Percentiles rank a stretch among this genome's conserved stretches.
Conservation (phyloP, 345 rosid genomes). For the Sonneratia caseolaris region DNA sequence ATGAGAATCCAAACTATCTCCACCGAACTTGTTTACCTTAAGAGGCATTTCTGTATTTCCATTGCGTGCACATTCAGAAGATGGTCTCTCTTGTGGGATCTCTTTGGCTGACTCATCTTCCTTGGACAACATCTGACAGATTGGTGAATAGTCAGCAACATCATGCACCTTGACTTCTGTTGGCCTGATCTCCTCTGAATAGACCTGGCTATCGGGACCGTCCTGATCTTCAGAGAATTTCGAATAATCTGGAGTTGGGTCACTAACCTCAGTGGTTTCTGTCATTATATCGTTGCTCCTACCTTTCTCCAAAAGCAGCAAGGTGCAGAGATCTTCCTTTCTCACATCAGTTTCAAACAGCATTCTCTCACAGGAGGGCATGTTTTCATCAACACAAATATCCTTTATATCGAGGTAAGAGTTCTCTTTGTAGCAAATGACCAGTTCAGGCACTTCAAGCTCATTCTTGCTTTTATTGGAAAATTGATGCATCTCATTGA, state of each 20-base stretch:
- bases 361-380: slow-evolving; percentile 46
- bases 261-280: slow-evolving; percentile 11
- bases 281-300: neutral
- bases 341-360: slow-evolving; percentile 27
- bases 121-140: neutral
- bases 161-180: neutral
- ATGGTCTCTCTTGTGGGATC: neutral
- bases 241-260: slow-evolving; percentile 10
- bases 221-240: slow-evolving; percentile 14
- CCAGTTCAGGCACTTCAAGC: slow-evolving; percentile 49
- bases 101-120: neutral
- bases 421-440: slow-evolving; percentile 60
- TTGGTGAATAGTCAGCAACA: neutral
- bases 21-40: neutral
- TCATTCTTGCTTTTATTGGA: slow-evolving; percentile 50
- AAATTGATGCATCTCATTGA: slow-evolving; percentile 6
- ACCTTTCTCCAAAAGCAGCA: neutral
- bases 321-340: neutral
- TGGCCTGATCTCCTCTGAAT: neutral
- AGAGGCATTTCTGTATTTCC: neutral
- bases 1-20: neutral
- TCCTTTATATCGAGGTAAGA: slow-evolving; percentile 58
- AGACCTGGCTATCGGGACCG: neutral
- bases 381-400: slow-evolving; percentile 68
- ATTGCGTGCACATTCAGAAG: neutral